phyloP scores from a whole-genome alignment of 768 basidiomycete genomes.

The Cantharellus anzutake region DNA sequence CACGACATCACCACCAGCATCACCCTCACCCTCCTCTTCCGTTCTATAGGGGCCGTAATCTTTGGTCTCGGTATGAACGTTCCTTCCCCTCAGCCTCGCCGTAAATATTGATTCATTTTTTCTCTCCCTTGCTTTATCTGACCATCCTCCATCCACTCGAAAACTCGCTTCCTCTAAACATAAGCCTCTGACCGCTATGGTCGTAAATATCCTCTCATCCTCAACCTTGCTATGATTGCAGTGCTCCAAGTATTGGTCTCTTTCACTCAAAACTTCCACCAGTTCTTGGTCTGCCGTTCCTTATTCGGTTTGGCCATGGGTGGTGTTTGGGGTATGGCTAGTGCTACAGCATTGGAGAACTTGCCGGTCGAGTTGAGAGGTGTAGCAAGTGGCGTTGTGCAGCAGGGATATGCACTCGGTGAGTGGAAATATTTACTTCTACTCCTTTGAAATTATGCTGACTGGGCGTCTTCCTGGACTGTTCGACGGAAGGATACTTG shows the following conservation, averaged over 20 bases:
- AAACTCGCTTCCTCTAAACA: no score
- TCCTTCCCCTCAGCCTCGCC: conserved; percentile 24
- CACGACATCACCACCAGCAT: conserved; percentile 46
- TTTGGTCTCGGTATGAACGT: conserved; percentile 3
- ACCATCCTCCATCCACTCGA: no score
- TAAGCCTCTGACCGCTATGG: conserved; percentile 77
- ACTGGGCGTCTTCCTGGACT: no score
- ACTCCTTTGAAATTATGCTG: no score
- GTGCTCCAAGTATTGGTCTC: conserved; percentile 61
- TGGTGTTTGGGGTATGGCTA: conserved; percentile 71
- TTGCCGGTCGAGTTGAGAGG: conserved; percentile 77
- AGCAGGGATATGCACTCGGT: conserved; percentile 76
- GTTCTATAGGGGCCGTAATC: conserved; percentile 31
- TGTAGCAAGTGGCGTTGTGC: conserved; percentile 63
- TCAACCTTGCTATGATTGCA: conserved; percentile 51
- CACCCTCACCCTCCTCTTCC: conserved; percentile 83
- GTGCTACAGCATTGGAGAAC: conserved; percentile 74
- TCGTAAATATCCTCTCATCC: conserved; percentile 81
- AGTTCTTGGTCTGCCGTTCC: conserved; percentile 68
- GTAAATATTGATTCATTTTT: conserved; percentile 14
- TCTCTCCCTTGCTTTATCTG: no score
- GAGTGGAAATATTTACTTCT: no score
- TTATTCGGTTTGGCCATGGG: conserved; percentile 71
- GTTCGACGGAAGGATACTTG: no score
- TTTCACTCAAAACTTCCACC: conserved; percentile 54